Evolutionary conservation across 768 basidiomycete species (phyloP), one percentile per base, ranked within the genome.

Genomic region (Cyclocybe aegerita): DNA sequence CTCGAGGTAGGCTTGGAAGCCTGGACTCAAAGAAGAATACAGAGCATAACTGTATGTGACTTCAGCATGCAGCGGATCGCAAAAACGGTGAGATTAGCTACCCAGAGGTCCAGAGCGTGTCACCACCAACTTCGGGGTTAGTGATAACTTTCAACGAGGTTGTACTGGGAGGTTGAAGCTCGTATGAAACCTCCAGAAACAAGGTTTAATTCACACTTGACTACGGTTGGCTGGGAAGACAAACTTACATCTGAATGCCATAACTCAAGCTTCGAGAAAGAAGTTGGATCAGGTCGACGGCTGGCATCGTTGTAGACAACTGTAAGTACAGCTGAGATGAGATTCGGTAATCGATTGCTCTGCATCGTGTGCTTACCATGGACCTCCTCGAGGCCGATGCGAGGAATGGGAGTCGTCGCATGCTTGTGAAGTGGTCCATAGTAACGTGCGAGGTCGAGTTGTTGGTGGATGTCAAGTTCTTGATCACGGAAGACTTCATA

Each of bases 91-190:
- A 65, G 38, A 39, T 14, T 41, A 78, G 5, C 61, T 65, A 83
- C 84, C 88, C 88, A 7, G 88, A 90, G 63, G 80, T 84, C 86
- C 86, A 91, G 7, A 90, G 74, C 0, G 88, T 92, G 59, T 93
- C 90, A 15, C 89, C 89, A 14, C 90, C 90, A 34, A 76, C 71
- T 52, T 83, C 82, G 0, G 88, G 90, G 3, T 78, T 76, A 12
- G 85, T 82, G 63, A 90, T 74, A 41, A 92, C 65, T 60, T 88
- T 86, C 33, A 94, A 74, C 7, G 88, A 90, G 9, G 90, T 92
- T 31, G 82, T 75, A 58, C 86, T 78, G 1, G 90, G 90, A n/a
- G 88, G 88, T 59, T 90, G 88, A 10, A 86, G 60, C 66, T 94
- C 90, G 68, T 91, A 93, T 4, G 86, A 80, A 5, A 85, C 75